Conservation (phyloP, 2,329 filamentous ascomycete genomes). For the Xylariaceae sp. region DNA sequence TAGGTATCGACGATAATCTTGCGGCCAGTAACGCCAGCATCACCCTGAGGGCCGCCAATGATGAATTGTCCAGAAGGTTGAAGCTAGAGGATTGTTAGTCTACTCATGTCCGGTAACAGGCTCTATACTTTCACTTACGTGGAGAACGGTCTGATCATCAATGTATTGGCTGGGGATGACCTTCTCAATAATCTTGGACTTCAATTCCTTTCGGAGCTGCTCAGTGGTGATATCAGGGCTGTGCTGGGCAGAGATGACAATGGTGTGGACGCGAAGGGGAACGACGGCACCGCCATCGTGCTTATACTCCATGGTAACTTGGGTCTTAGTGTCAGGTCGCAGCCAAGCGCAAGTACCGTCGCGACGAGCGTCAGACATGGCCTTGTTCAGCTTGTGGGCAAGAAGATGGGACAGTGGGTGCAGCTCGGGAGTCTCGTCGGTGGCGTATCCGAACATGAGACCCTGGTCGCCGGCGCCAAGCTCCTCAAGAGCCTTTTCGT, state of each 20-base stretch:
- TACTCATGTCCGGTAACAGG: neutral
- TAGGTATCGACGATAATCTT: constrained; percentile 99
- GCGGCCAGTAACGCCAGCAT: constrained; percentile 96
- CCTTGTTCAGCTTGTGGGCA: constrained; percentile 95
- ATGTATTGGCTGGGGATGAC: constrained; percentile 92
- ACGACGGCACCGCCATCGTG: constrained; percentile 94
- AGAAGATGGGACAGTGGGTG: constrained; percentile 93
- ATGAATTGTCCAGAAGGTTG: constrained; percentile 99
- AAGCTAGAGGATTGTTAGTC: constrained; percentile 48
- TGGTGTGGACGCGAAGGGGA: constrained; percentile 90
- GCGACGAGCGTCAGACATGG: constrained; percentile 88
- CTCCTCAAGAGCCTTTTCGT: constrained; percentile 96
- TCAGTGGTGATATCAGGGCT: constrained; percentile 86
- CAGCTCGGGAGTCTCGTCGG: constrained; percentile 97
- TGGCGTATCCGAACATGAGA: constrained; percentile 99
- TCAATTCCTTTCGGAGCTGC: constrained; percentile 90
- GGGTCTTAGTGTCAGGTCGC: constrained; percentile 98
- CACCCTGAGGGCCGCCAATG: constrained; percentile 98
- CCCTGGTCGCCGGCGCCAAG: constrained; percentile 99
- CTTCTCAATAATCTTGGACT: constrained; percentile 96
- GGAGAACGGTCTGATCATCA: constrained; percentile 92
- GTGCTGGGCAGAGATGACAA: constrained; percentile 97
- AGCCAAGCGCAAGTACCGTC: constrained; percentile 91
- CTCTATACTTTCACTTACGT: constrained; percentile 63
- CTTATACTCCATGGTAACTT: constrained; percentile 98